Evolutionary conservation across 257 asterid genomes (phyloP).

Genomic region (Nicotiana obtusifolia): DNA sequence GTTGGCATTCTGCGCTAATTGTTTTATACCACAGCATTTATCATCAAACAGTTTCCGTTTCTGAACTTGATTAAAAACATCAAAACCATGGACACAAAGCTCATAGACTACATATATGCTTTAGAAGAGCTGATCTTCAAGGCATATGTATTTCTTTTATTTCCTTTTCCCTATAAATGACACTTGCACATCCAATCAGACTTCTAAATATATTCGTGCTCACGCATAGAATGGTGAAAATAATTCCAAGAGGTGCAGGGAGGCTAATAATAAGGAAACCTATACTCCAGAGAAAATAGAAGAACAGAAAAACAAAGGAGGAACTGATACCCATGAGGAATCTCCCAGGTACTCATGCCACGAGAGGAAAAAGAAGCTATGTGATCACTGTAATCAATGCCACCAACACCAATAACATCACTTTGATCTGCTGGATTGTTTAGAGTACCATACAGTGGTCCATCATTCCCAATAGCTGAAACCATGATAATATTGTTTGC

Average conservation of each 20-base stretch:
- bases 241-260: background rate
- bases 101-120: background rate
- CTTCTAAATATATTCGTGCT: background rate
- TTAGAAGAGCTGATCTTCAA: background rate
- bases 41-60: background rate
- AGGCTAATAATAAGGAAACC: background rate
- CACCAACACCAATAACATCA: constrained; percentile 99
- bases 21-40: background rate
- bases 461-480: constrained; percentile 97
- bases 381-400: constrained; percentile 96
- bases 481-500: constrained; percentile 96
- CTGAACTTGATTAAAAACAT: background rate
- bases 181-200: background rate
- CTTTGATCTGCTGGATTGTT: constrained; percentile 99
- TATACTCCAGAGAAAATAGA: background rate
- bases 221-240: background rate
- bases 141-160: background rate
- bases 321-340: constrained; percentile 89
- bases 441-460: constrained; percentile 97
- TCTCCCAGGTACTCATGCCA: constrained; percentile 99
- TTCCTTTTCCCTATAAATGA: background rate
- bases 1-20: background rate
- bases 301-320: constrained; percentile 12
- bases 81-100: background rate
- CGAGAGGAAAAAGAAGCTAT: constrained; percentile 99